A percentile compares a stretch with the other conserved stretches of the same genome.
Conservation (phyloP, 139 green algal genomes). For the Chlamydomonas applanata region DNA sequence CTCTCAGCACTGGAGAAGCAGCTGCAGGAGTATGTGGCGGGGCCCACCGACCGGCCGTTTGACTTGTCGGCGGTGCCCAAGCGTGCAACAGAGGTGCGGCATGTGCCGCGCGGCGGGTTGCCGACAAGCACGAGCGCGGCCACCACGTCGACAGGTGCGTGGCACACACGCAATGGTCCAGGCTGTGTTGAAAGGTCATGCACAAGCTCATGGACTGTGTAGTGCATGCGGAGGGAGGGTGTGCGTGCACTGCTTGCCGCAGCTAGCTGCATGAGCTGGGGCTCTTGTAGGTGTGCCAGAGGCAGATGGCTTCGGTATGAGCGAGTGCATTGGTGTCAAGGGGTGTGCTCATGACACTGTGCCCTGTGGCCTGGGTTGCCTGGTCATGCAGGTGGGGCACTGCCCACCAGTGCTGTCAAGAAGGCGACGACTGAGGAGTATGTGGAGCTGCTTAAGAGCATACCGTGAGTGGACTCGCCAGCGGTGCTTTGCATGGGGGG, state of each 20-base stretch:
- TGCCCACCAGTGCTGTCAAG: slow-evolving; percentile 14
- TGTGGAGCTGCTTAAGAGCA: slow-evolving; percentile 27
- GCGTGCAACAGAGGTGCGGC: slow-evolving; percentile 7
- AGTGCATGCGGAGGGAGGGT: no score
- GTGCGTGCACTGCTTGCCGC: no score
- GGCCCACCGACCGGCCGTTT: slow-evolving; percentile 63
- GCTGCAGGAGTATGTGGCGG: slow-evolving; percentile 79
- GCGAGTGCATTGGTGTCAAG: no score
- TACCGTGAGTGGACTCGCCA: slow-evolving; percentile 21
- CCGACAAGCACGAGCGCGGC: slow-evolving; percentile 19
- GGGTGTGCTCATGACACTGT: not conserved
- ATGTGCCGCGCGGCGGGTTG: not conserved
- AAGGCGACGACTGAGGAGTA: slow-evolving; percentile 45
- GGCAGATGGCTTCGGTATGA: no score
- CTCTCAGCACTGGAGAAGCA: slow-evolving; percentile 75
- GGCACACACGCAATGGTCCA: no score
- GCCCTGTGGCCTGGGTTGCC: no score
- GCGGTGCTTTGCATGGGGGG: no score
- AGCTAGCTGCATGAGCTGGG: no score
- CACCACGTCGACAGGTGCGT: slow-evolving; percentile 1
- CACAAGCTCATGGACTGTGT: no score
- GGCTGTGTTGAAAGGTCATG: no score
- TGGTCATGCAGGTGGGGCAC: not conserved
- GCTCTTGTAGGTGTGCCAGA: no score
- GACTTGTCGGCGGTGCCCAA: slow-evolving; percentile 64